A percentile compares a stretch with the other conserved stretches of the same genome.
Conservation (phyloP, 2,329 filamentous ascomycete species). For the Ascochyta rabiei region DNA sequence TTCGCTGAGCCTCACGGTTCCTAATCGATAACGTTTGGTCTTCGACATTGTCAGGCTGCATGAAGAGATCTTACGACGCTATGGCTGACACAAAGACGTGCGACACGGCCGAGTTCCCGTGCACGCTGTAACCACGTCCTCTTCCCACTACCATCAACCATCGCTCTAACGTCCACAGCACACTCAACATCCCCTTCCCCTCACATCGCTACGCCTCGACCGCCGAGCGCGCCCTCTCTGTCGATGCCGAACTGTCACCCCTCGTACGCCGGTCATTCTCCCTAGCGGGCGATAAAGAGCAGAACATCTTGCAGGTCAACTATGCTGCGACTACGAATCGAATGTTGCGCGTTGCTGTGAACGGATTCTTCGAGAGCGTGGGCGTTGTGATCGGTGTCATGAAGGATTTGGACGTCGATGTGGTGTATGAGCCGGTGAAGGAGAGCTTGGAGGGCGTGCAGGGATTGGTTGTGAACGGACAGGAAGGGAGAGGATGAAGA, state of each 20-base stretch:
- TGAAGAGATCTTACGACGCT: conserved; percentile 8
- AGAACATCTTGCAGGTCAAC: conserved; percentile 68
- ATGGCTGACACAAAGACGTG: conserved; percentile 26
- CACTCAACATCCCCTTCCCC: conserved; percentile 80
- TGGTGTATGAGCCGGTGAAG: conserved; percentile 60
- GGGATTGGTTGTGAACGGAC: conserved; percentile 62
- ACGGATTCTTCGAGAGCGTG: conserved; percentile 93
- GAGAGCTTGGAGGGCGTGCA: conserved; percentile 66
- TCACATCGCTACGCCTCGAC: conserved; percentile 76
- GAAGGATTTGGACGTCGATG: conserved; percentile 86
- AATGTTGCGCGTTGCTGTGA: conserved; percentile 95
- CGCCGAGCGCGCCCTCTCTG: conserved; percentile 75
- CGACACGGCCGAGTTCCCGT: conserved; percentile 44
- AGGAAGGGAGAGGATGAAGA: conserved; percentile 41
- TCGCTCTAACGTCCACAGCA: conserved; percentile 53
- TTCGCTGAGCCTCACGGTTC: neutral
- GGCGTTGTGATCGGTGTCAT: conserved; percentile 86
- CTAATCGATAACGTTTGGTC: conserved; percentile 9
- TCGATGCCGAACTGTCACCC: conserved; percentile 88
- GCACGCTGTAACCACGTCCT: conserved; percentile 43
- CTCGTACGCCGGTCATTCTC: conserved; percentile 76
- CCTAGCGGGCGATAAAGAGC: conserved; percentile 49
- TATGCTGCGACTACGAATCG: conserved; percentile 92
- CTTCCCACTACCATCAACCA: neutral
- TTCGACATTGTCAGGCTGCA: neutral